These are phyloP conservation scores for Stagonosporopsis tanaceti DNA, from an alignment of 2,329 filamentous ascomycete species.

Conservation along the genomic window DNA sequence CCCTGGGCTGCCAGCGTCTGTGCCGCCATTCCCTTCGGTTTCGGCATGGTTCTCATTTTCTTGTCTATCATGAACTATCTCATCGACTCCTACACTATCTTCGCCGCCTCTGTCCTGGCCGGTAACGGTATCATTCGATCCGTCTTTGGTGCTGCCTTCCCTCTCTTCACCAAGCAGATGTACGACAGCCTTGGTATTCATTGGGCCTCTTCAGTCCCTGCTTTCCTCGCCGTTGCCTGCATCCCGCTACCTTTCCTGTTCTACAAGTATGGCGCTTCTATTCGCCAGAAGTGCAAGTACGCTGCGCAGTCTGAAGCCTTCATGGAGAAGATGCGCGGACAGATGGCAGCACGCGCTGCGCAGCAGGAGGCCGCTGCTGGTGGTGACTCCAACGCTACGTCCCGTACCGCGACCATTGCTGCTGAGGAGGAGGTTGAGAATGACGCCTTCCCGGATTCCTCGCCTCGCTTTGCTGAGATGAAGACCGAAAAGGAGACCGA, in stretches of 20 bases:
- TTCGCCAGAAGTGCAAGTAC: conserved; percentile 74
- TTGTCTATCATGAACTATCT: conserved; percentile 58
- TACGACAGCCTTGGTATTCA: conserved; percentile 65
- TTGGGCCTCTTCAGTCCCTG: conserved; percentile 78
- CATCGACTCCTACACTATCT: conserved; percentile 69
- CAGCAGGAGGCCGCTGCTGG: conserved; percentile 13
- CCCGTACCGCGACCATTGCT: conserved; percentile 35
- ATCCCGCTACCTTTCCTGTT: conserved; percentile 79
- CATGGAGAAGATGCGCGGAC: conserved; percentile 57
- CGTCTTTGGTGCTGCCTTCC: conserved; percentile 79
- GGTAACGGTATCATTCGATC: conserved; percentile 83
- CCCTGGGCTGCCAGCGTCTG: conserved; percentile 66
- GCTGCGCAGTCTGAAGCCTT: conserved; percentile 71
- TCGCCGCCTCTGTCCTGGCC: conserved; percentile 77
- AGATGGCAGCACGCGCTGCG: conserved; percentile 32
- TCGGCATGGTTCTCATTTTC: conserved; percentile 72
- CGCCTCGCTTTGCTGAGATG: conserved; percentile 49
- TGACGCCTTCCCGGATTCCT: conserved; percentile 32
- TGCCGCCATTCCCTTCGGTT: conserved; percentile 62
- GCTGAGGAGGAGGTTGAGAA: conserved; percentile 42
- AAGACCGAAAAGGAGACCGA: conserved; percentile 47
- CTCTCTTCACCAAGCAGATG: conserved; percentile 77
- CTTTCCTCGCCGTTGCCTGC: conserved; percentile 75
- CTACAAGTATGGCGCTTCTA: conserved; percentile 71
- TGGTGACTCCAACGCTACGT: conserved; percentile 30